Base-by-base conservation (phyloP, 208 protist species). In the Leishmania lainsoni region DNA sequence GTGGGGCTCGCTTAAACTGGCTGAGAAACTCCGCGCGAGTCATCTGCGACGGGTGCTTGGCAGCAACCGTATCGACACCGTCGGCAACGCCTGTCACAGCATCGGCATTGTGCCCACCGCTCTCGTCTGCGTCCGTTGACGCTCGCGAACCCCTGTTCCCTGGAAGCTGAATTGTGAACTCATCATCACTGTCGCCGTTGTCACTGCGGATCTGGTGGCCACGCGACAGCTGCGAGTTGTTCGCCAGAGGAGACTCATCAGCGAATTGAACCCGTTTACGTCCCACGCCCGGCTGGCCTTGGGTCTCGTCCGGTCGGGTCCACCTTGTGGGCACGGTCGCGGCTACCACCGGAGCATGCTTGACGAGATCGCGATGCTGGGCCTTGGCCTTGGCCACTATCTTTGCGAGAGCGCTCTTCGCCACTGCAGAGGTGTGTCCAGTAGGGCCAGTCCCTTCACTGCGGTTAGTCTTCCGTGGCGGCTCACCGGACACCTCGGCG, bases 41-140 rank as follows among this genome's bases (percentile, higher is more conserved):
- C 94, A 97, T 97, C 79, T 97, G 94, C 6, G 93, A 96, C 4
- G 94, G 94, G 83, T 97, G 94, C 78, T 97, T 97, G 32, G 81
- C 63, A 26, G 82, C 73, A 51, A 74, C 56, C 39, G 65, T 59
- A 9, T 78, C 68, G 9, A 56, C 56, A 12, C 52, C 3, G 51
- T 32, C 52, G n/a, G 48, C 35, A 26, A 4, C 68, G 17, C 61
- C 29, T 35, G 79, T 39, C 35, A 66, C 29, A 16, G 59, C 81
- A 35, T 65, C 39, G 5, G 9, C 20, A 68, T 29, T 16, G 22
- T 3, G 35, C 0, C 32, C 14, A 22, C 26, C 52, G 39, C 54
- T 10, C 69, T 71, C 17, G 49, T 58, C 61, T 29, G 20, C 32
- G 42, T 58, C 48, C 42, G 8, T n/a, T 22, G 71, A 61, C 5